Percentiles rank a stretch among this genome's conserved stretches.
Evolutionary conservation across 495 filamentous ascomycete species (phyloP).

Genomic region (Oleoguttula mirabilis): DNA sequence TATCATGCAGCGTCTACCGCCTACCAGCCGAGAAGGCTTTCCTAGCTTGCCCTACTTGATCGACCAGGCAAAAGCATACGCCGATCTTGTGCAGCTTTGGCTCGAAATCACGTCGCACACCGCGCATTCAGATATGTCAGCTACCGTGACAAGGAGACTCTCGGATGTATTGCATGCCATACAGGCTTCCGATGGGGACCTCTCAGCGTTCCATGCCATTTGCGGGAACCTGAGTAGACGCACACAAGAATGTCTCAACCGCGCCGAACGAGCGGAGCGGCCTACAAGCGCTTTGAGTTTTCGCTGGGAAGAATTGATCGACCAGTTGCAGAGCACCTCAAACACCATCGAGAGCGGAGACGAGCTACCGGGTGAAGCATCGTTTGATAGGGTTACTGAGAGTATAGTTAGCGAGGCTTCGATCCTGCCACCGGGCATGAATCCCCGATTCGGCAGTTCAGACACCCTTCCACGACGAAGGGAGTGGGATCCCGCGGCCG

Average conservation of each 20-base stretch:
- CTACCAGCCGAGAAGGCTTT: slow-evolving; percentile 79
- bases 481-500: slow-evolving; percentile 5
- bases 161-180: slow-evolving; percentile 25
- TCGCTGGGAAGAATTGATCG: slow-evolving; percentile 63
- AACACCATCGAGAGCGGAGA: slow-evolving; percentile 4
- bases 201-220: slow-evolving; percentile 59
- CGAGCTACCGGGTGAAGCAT: background rate
- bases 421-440: slow-evolving; percentile 9
- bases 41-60: slow-evolving; percentile 90
- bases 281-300: slow-evolving; percentile 47
- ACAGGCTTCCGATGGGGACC: slow-evolving; percentile 46
- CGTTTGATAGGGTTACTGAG: slow-evolving; percentile 7
- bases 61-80: slow-evolving; percentile 79
- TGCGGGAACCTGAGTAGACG: slow-evolving; percentile 62
- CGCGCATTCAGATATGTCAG: background rate
- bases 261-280: slow-evolving; percentile 60
- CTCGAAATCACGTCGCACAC: slow-evolving; percentile 37
- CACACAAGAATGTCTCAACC: slow-evolving; percentile 56
- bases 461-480: background rate
- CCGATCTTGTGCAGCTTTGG: slow-evolving; percentile 82
- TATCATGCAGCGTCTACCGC: slow-evolving; percentile 73
- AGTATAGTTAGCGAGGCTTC: slow-evolving; percentile 8
- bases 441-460: background rate
- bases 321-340: slow-evolving; percentile 26
- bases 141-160: slow-evolving; percentile 1